Base-by-base conservation (phyloP, 2,329 filamentous ascomycete species). In the Aspergillus quadricinctus region DNA sequence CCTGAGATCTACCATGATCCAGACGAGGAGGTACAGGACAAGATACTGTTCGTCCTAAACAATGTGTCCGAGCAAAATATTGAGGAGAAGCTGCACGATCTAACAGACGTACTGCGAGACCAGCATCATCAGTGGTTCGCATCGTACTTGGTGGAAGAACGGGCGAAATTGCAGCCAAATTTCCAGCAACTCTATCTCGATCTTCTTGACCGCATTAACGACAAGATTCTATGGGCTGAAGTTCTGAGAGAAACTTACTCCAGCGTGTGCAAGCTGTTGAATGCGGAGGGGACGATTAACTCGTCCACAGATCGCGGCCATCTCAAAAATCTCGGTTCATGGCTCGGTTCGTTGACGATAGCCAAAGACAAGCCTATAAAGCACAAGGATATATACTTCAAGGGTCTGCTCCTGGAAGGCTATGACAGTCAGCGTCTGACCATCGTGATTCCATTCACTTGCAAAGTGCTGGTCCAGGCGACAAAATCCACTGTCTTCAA, bases 41-140 rank as follows among this genome's bases (percentile, higher is more conserved):
- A 91, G 72, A 92, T 99, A 41, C 86, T 96, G 64, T 99, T 99
- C 67, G 89, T 95, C 27, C 80, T 99, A 57, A 99, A 99, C 80
- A 99, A 99, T 65, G 87, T 99, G 52, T 97, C 94, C 0, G 88
- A 94, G 64, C 86, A 88, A 45, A 97, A 96, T 48, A 80, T 99
- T 19, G 86, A 90, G 52, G 83, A 88, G 43, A 97, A 97, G 75
- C 88, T 93, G 66, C 81, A 82, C 53, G 92, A 97, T 63, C 83
- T 99, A 40, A 87, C 85, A 50, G 87, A 90, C 41, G 85, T 89
- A 48, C 77, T 99, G 49, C 86, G 91, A 51, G 84, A 88, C 53
- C 86, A 87, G 63, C 88, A 97, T 71, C 89, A 95, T 67, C 91
- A 95, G 69, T 99, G 94, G 94, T 99, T 99, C 69, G 94, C 95